Base-by-base conservation (phyloP, 2,329 filamentous ascomycete species). In the Pseudocercospora cruenta region DNA sequence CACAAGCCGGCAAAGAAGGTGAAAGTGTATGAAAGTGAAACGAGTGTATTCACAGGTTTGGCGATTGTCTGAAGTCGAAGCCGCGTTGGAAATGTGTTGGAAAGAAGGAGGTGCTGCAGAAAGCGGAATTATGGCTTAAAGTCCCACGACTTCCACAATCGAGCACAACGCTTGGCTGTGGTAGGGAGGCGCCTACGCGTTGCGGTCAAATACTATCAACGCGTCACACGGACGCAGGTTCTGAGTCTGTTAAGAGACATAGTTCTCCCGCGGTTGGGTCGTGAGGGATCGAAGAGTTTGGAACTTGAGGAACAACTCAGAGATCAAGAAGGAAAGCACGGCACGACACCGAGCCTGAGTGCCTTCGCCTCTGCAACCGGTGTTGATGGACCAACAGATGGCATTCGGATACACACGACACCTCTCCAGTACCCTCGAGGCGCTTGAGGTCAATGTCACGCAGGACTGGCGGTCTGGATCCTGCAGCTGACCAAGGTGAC, bases 21-120 rank as follows among this genome's bases (percentile, higher is more conserved):
- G 31, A 68, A 70, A 47, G 57, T 67, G 26, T 66, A 62, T n/a
- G 67, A 69, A 24, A 53, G 53, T 10, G 65, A 67, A 9, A 62
- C 63, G 9, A 60, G 60, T 53, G 62, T 65, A 3, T 64, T 67
- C 19, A 67, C 67, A n/a, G 67, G 67, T 4, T 36, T 69, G 43
- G 66, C 67, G 28, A 47, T 53, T 24, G 58, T 51, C 33, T 55
- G 47, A 51, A 22, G 9, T 33, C 14, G n/a, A 28, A 14, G n/a
- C 4, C 45, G 43, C 43, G 43, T 47, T 19, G 43, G 16, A 47
- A 49, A 14, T 21, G 47, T 16, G 47, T 19, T 43, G 39, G 39
- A 19, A 43, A 51, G 47, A 19, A n/a, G 26, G 51, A n/a, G 3
- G 22, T 31, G 3, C 24, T 10, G 51, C 22, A 2, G 24, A 54